Percentiles rank a stretch among this genome's conserved stretches.
phyloP scores from a whole-genome alignment of 208 protist species.

The Leishmania tarentolae region DNA sequence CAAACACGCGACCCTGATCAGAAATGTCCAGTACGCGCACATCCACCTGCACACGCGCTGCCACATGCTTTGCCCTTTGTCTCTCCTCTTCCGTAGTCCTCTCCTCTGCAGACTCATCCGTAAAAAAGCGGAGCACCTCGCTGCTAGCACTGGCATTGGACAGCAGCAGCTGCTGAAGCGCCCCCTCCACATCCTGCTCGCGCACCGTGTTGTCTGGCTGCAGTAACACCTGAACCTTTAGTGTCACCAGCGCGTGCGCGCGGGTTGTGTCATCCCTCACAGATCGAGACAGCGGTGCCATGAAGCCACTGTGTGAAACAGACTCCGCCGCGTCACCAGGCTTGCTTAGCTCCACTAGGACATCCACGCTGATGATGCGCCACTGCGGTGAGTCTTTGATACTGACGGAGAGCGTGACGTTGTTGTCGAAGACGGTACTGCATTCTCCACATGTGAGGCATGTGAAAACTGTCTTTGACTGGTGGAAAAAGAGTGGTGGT shows the following conservation, averaged over 20 bases:
- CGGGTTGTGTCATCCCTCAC: conserved; percentile 7
- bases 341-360: conserved; percentile 33
- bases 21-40: conserved; percentile 36
- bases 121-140: conserved; percentile 23
- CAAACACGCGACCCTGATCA: conserved; percentile 31
- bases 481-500: conserved; percentile 76
- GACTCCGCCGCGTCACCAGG: background rate
- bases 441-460: conserved; percentile 66
- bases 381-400: conserved; percentile 49
- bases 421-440: conserved; percentile 81
- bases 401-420: conserved; percentile 63
- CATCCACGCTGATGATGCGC: conserved; percentile 35
- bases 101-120: background rate
- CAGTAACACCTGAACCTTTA: conserved; percentile 28
- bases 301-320: background rate
- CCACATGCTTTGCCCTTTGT: conserved; percentile 10
- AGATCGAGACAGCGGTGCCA: conserved; percentile 9
- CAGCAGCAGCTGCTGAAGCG: conserved; percentile 21
- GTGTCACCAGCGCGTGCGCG: conserved; percentile 18
- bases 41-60: conserved; percentile 18
- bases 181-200: conserved; percentile 30
- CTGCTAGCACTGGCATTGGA: conserved; percentile 16
- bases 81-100: conserved; percentile 13
- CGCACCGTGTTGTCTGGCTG: conserved; percentile 34
- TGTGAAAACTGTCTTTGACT: conserved; percentile 71